Evolutionary conservation across 345 rosid species (phyloP), one percentile per base, ranked within the genome.

Genomic region (Camelina laxa): DNA sequence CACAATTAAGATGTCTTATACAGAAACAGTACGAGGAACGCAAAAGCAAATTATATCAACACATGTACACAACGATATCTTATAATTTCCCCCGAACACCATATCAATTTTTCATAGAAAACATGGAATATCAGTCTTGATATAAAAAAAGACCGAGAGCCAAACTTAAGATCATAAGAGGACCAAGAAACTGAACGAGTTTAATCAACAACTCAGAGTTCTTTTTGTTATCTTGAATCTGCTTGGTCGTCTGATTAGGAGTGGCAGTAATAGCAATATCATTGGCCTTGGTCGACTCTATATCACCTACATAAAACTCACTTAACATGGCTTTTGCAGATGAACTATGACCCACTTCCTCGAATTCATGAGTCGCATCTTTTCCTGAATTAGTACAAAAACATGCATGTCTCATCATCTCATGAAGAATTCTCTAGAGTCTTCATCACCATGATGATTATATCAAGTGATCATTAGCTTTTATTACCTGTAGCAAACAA

Each of bases 211-310:
- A 45, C 5, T 44, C n/a, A 5, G 10, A 64, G n/a, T 11, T 64
- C n/a, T 24, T n/a, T n/a, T n/a, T 24, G 14, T 44, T 42, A 47
- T 45, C 41, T n/a, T 47, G 39, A 47, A n/a, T 61, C 13, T 14
- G 33, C 31, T 35, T n/a, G n/a, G 5, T 35, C 15, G 4, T 33
- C n/a, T 54, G n/a, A 6, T 6, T 17, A 0, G 20, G 6, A 14
- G 6, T 7, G 8, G 4, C 9, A 20, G 33, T 38, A 7, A 16
- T 13, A 2, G 3, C 30, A 22, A 1, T 42, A 42, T 42, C 67
- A n/a, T 7, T 61, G 20, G 50, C 33, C 20, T 39, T 61, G 66
- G 65, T 60, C 7, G 31, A 61, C 20, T 42, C 38, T 42, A 62
- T 42, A 12, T 62, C 21, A 42, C 30, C 30, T 27, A 27, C 30